phyloP scores from a whole-genome alignment of 148 eudicot species.

The Chenopodium formosanum region DNA sequence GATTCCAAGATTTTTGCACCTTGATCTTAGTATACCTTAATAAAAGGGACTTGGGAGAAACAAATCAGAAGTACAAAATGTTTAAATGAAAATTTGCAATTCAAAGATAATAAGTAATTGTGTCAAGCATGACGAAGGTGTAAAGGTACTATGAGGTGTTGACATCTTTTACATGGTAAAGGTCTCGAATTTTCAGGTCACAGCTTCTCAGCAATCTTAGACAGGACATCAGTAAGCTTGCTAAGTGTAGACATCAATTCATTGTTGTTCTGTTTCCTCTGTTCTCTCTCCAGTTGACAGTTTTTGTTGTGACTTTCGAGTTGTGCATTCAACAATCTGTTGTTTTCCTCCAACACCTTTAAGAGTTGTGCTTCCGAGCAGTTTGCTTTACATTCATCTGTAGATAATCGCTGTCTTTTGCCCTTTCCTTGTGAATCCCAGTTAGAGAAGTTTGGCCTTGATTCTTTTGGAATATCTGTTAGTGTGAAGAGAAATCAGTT shows the following conservation, averaged over 20 bases:
- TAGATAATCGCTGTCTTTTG: slow-evolving; percentile 24
- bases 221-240: slow-evolving; percentile 51
- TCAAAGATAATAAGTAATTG: neutral
- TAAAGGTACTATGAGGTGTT: too few species aligned
- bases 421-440: slow-evolving; percentile 23
- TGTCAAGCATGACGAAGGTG: neutral
- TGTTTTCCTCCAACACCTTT: slow-evolving; percentile 43
- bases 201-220: slow-evolving; percentile 54
- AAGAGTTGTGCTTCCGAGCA: slow-evolving; percentile 30
- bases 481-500: neutral
- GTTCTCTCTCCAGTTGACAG: slow-evolving; percentile 45
- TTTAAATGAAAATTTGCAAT: neutral
- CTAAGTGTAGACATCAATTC: slow-evolving; percentile 47
- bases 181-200: slow-evolving; percentile 4
- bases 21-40: neutral
- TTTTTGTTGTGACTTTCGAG: slow-evolving; percentile 48
- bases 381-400: slow-evolving; percentile 26
- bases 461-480: slow-evolving; percentile 24
- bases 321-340: slow-evolving; percentile 40
- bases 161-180: neutral
- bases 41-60: neutral
- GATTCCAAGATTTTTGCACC: neutral
- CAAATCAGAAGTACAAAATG: neutral
- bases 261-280: slow-evolving; percentile 42
- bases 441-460: slow-evolving; percentile 24